Base-by-base conservation (phyloP, 345 rosid genomes). In the Eucalyptus cloeziana region DNA sequence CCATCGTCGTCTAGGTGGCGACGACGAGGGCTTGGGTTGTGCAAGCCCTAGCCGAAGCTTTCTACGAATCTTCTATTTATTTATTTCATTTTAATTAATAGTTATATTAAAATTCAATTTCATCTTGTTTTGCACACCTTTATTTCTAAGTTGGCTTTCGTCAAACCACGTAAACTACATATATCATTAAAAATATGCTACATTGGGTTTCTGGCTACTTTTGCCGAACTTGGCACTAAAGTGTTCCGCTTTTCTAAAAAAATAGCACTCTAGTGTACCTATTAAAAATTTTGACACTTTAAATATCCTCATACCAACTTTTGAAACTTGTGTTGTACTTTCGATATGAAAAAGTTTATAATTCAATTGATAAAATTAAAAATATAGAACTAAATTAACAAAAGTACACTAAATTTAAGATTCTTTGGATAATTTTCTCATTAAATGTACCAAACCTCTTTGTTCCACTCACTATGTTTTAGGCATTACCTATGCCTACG, bases 1-100 rank as follows among this genome's bases (percentile, higher is more conserved):
- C 25, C 0, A 52, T 0, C 0, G 0, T 52, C 0, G 1, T 52
- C 0, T 10, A 1, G 25, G 10, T 0, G 0, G 10, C 8, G 58
- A 10, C 24, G 0, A 52, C 0, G 0, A 52, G 24, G 24, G 10
- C 5, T 19, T 0, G 24, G 24, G 10, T 2, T 19, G 0, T 52
- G 24, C 56, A 52, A 52, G 10, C 24, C 58, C 0, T 52, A 4
- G 1, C 0, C 0, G 0, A 52, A 21, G 58, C 25, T 21, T 3
- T 2, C 3, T 19, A 0, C 3, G 4, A 2, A 52, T 52, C 10
- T 52, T 52, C 0, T 19, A 7, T 7, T 19, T 52, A 51, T 51
- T 51, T 17, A 51, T 17, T 52, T 19, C 19, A 17, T 7, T 3
- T 52, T 3, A 19, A 52, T 19, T 52, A 52, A 52, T 7, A 52